Base-by-base conservation (phyloP, 352 stramenopile genomes). In the Phytopythium litorale region DNA sequence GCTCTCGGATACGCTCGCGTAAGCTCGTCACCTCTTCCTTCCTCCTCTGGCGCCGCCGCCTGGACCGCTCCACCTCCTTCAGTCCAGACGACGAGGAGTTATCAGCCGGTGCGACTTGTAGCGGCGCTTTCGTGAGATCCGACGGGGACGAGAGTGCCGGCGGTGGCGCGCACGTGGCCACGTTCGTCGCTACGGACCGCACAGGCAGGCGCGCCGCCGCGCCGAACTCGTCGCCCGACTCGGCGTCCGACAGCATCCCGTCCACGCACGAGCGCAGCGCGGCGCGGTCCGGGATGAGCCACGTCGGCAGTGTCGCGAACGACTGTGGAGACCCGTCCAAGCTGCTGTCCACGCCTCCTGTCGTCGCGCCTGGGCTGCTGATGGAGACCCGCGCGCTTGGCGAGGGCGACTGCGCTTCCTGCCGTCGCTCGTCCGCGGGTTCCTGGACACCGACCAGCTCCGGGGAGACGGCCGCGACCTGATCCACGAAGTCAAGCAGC, bases 1-100 rank as follows among this genome's bases (percentile, higher is more conserved):
- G 13, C 33, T 73, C 49, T 9, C 28, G 52, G 0, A 68, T 63
- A 1, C 62, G 62, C 30, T 63, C 46, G 5, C 53, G 65, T 4
- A 78, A 59, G 15, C 67, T 65, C 18, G 63, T 35, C 48, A 75
- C 52, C 53, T 78, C 71, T 28, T 75, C 71, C 37, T 75, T 75
- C 13, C 65, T 58, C 37, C 65, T 67, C 64, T 73, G 68, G 2
- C 70, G 60, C 21, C 56, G 62, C 46, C 51, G 46, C 1, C 57
- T 50, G 6, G 54, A 60, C 15, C 54, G 38, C 38, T 60, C 38
- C 21, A 37, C 28, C 21, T n/a, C 18, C 38, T 51, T 60, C 12
- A 30, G 5, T 19, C 23, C 7, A 3, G 45, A 18, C 25, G 45
- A 18, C 25, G 21, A 23, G 6, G 9, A n/a, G 2, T 7, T 19